phyloP scores from a whole-genome alignment of 305 asterid species.

The Solanum hybrid region DNA sequence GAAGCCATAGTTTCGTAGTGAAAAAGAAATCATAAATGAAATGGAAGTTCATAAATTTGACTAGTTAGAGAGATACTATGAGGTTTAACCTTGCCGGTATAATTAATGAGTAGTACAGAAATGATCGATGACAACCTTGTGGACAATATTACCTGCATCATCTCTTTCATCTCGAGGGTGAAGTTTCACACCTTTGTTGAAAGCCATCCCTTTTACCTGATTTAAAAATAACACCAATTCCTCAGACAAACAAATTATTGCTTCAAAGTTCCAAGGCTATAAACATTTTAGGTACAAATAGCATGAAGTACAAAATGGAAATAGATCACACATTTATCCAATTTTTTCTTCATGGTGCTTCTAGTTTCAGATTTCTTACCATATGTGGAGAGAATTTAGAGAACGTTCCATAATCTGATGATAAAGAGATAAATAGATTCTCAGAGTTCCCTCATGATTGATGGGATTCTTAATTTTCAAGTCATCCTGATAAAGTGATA shows the following conservation, averaged over 20 bases:
- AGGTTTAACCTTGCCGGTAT: background rate
- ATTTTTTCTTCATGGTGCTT: background rate
- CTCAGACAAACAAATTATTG: background rate
- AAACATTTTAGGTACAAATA: background rate
- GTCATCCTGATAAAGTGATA: background rate
- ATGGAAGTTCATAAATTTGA: background rate
- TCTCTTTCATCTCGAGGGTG: constrained; percentile 67
- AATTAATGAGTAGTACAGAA: background rate
- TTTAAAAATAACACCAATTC: constrained; percentile 2
- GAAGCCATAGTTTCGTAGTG: background rate
- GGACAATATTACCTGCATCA: constrained; percentile 52
- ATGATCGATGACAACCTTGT: background rate
- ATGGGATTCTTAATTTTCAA: background rate
- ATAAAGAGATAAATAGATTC: background rate
- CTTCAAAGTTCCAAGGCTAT: background rate
- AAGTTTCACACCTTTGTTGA: constrained; percentile 64
- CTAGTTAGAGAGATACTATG: background rate
- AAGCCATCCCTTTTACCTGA: constrained; percentile 96
- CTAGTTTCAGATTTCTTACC: background rate
- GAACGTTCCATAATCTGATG: background rate
- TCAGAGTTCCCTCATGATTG: background rate
- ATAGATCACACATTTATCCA: background rate
- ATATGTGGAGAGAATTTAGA: background rate
- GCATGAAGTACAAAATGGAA: background rate
- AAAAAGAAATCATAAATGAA: background rate